Evolutionary conservation across 2,329 filamentous ascomycete species (phyloP).

Genomic region (Bipolaris sorokiniana): DNA sequence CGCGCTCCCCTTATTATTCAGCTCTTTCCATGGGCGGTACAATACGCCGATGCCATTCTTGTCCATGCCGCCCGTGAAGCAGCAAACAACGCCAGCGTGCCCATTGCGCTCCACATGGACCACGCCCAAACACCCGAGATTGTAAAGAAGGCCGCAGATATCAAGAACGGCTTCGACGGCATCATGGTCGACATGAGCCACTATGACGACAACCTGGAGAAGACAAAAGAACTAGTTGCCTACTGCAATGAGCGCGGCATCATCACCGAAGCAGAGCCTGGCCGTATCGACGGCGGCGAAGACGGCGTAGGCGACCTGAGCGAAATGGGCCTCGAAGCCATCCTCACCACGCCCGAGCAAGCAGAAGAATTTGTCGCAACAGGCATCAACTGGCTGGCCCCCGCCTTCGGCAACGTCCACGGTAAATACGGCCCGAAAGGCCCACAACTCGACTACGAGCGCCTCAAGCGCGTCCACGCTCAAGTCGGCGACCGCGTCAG

Average conservation of each 20-base stretch:
- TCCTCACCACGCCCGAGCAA: slow-evolving; percentile 72
- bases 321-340: slow-evolving; percentile 60
- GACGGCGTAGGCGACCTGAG: slow-evolving; percentile 74
- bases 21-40: slow-evolving; percentile 75
- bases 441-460: slow-evolving; percentile 52
- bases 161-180: slow-evolving; percentile 40
- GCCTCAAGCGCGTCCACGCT: slow-evolving; percentile 53
- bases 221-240: slow-evolving; percentile 66
- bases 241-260: slow-evolving; percentile 71
- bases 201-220: slow-evolving; percentile 70
- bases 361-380: slow-evolving; percentile 73
- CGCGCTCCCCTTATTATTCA: slow-evolving; percentile 72
- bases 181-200: slow-evolving; percentile 73
- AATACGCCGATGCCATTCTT: slow-evolving; percentile 63
- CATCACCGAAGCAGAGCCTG: slow-evolving; percentile 73
- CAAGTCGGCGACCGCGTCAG: slow-evolving; percentile 57
- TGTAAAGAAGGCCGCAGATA: slow-evolving; percentile 64
- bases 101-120: slow-evolving; percentile 69
- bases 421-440: slow-evolving; percentile 73
- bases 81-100: slow-evolving; percentile 54
- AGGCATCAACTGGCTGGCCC: slow-evolving; percentile 76
- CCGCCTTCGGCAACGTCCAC: slow-evolving; percentile 78
- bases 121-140: slow-evolving; percentile 69
- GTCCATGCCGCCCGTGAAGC: slow-evolving; percentile 56
- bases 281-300: slow-evolving; percentile 74